Base-by-base conservation (phyloP, 169 alveolate species). In the Pseudocohnilembus persalinus region DNA sequence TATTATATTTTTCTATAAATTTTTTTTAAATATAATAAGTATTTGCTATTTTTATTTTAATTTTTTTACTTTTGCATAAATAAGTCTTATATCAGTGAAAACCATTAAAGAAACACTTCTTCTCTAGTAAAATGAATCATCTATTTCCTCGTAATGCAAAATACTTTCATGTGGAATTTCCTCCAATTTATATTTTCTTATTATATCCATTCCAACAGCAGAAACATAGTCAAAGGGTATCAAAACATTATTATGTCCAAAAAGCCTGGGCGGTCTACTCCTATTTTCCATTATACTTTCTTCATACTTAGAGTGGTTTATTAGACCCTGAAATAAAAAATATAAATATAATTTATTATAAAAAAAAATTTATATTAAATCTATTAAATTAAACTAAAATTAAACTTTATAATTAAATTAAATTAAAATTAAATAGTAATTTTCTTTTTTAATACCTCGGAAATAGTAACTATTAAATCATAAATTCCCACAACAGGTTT, bases 281-380 rank as follows among this genome's bases (percentile, higher is more conserved):
- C 90, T 63, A n/a, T 79, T 80, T 31, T 86, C 90, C 90, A 86
- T 86, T 31, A 86, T 86, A 75, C 81, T 85, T 81, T 86, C 90
- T 76, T 86, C 90, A 64, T 86, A 86, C 30, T 80, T 35, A 15
- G 90, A 85, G 0, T 85, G 80, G 29, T 86, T 86, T 31, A 79
- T 34, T 1, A 86, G 31, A 29, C 90, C 90, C 68, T 86, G 27
- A 31, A 29, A n/a, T n/a, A n/a, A n/a, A n/a, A n/a, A n/a, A n/a
- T n/a, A n/a, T n/a, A n/a, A n/a, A n/a, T n/a, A n/a, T n/a, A n/a
- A n/a, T n/a, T n/a, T n/a, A n/a, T n/a, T n/a, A n/a, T n/a, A n/a
- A n/a, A n/a, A n/a, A n/a, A n/a, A n/a, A n/a, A n/a, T n/a, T n/a
- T n/a, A n/a, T n/a, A n/a, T n/a, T n/a, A n/a, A n/a, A n/a, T n/a